Conservation (phyloP, 1,139 yeast genomes). For the Yamadazyma conglobata region DNA sequence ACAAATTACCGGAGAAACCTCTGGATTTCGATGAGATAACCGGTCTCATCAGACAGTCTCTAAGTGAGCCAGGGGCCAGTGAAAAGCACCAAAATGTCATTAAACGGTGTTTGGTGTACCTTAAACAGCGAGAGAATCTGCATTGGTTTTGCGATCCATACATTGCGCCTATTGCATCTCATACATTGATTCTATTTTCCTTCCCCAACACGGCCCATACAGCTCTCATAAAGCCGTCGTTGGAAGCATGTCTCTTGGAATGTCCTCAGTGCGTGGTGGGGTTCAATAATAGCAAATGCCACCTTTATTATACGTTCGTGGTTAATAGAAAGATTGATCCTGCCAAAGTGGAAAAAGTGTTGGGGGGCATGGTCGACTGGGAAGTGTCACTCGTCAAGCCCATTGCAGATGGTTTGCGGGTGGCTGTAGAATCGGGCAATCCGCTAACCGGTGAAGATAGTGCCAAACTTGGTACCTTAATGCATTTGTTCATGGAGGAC, state of each 20-base stretch:
- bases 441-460: background rate
- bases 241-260: slow-evolving; percentile 34
- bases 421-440: background rate
- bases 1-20: slow-evolving; percentile 14
- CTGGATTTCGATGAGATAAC: slow-evolving; percentile 25
- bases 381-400: slow-evolving; percentile 26
- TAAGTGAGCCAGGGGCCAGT: slow-evolving; percentile 23
- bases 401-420: slow-evolving; percentile 5
- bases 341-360: slow-evolving; percentile 47
- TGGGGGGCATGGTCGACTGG: slow-evolving; percentile 52
- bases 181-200: slow-evolving; percentile 57
- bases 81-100: slow-evolving; percentile 26
- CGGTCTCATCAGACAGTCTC: slow-evolving; percentile 20
- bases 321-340: slow-evolving; percentile 47
- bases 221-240: slow-evolving; percentile 37
- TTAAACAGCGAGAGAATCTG: slow-evolving; percentile 18
- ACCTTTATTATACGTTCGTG: slow-evolving; percentile 50
- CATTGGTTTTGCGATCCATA: slow-evolving; percentile 60
- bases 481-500: slow-evolving; percentile 19
- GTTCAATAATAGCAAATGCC: slow-evolving; percentile 52
- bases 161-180: slow-evolving; percentile 47
- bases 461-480: background rate
- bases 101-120: slow-evolving; percentile 23
- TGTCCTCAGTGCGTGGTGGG: slow-evolving; percentile 53
- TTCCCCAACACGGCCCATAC: slow-evolving; percentile 47